Percentiles rank a stretch among this genome's conserved stretches.
Evolutionary conservation across 345 rosid genomes (phyloP).

Genomic region (Salix caprea): DNA sequence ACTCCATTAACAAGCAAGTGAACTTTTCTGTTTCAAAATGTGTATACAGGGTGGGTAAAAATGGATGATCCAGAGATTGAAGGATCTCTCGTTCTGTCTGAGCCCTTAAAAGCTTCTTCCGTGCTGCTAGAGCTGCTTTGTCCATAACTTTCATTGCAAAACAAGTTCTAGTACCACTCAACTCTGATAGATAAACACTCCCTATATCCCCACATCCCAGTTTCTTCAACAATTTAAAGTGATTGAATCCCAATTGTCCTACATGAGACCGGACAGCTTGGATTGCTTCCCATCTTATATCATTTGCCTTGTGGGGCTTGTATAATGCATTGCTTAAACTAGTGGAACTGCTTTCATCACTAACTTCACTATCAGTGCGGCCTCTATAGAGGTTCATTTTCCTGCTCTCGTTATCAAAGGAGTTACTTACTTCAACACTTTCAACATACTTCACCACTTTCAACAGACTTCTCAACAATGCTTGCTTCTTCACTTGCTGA

Average conservation of each 20-base stretch:
- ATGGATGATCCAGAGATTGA: slow-evolving; percentile 86
- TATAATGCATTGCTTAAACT: slow-evolving; percentile 53
- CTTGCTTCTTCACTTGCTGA: slow-evolving; percentile 66
- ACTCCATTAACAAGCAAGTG: slow-evolving; percentile 93
- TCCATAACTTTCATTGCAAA: slow-evolving; percentile 89
- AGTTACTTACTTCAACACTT: slow-evolving; percentile 36
- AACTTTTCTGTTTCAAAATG: slow-evolving; percentile 81
- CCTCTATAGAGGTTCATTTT: slow-evolving; percentile 62
- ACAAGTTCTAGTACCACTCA: slow-evolving; percentile 58
- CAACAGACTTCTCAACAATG: slow-evolving; percentile 37
- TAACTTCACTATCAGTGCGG: slow-evolving; percentile 79
- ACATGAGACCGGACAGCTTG: slow-evolving; percentile 49
- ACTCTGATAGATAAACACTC: slow-evolving; percentile 69
- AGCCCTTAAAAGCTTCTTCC: slow-evolving; percentile 89
- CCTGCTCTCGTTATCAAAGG: slow-evolving; percentile 52
- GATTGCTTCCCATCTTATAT: slow-evolving; percentile 82
- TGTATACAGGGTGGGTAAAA: slow-evolving; percentile 74
- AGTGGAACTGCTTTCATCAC: slow-evolving; percentile 91
- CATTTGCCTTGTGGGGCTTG: slow-evolving; percentile 90
- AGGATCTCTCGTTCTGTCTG: slow-evolving; percentile 88
- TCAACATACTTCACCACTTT: slow-evolving; percentile 33
- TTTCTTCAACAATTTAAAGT: slow-evolving; percentile 53
- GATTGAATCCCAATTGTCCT: slow-evolving; percentile 50
- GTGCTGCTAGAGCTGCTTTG: slow-evolving; percentile 57
- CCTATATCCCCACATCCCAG: slow-evolving; percentile 92